These are phyloP conservation scores for Penicillium occitanis DNA, from an alignment of 2,329 filamentous ascomycete genomes.

Conservation along the genomic window DNA sequence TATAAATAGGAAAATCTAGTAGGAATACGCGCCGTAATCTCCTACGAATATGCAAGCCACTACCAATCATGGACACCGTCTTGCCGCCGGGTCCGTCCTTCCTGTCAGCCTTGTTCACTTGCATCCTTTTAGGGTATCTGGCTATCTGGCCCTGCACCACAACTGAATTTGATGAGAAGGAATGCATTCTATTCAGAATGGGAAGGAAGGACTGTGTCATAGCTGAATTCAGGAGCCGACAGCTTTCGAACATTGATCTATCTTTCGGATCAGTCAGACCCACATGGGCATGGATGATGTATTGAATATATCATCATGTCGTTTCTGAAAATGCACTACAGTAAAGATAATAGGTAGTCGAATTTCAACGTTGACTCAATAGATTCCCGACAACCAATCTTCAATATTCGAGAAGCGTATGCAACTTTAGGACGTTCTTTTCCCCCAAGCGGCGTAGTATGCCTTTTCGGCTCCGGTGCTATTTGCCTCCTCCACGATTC, in stretches of 20 bases:
- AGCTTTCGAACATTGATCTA: no score
- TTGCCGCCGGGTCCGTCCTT: neutral
- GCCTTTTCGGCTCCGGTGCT: neutral
- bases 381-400: neutral
- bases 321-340: neutral
- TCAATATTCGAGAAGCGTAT: neutral
- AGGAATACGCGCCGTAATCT: neutral
- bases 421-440: neutral
- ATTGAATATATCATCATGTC: neutral
- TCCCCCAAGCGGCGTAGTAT: slow-evolving; percentile 13
- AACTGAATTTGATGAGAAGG: neutral
- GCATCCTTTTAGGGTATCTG: neutral
- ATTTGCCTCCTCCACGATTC: slow-evolving; percentile 10
- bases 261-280: neutral
- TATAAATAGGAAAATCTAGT: neutral
- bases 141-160: neutral
- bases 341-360: neutral
- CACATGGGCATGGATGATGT: neutral
- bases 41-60: neutral
- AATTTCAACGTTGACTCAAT: neutral
- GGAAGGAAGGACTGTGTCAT: neutral
- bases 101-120: neutral
- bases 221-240: neutral
- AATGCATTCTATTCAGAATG: neutral
- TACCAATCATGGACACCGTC: neutral